These are phyloP conservation scores for Orbilia ellipsospora DNA, from an alignment of 2,329 filamentous ascomycete genomes.

Conservation along the genomic window DNA sequence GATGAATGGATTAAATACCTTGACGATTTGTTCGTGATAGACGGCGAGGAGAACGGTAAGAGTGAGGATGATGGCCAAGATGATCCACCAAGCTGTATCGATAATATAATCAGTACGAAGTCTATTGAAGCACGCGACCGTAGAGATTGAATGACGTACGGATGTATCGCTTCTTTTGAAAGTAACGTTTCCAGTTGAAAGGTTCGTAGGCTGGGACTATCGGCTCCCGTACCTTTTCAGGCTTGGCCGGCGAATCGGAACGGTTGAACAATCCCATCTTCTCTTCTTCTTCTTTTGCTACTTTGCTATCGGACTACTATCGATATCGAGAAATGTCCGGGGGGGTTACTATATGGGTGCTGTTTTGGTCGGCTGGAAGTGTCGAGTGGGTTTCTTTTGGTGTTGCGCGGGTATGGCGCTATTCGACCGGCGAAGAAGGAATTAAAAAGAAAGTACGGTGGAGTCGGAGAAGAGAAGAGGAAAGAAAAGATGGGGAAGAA, in stretches of 20 bases:
- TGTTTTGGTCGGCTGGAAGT: neutral
- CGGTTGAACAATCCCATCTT: slow-evolving; percentile 32
- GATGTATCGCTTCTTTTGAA: slow-evolving; percentile 44
- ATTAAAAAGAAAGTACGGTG: too few species aligned
- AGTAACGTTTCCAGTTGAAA: slow-evolving; percentile 52
- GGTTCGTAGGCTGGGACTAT: slow-evolving; percentile 42
- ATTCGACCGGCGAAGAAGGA: neutral
- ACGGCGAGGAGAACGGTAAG: slow-evolving; percentile 60
- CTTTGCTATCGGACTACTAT: neutral
- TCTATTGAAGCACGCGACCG: neutral
- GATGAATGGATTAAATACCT: neutral
- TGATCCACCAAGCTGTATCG: slow-evolving; percentile 56
- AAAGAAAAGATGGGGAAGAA: neutral
- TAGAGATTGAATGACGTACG: slow-evolving; percentile 26
- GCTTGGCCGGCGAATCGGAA: slow-evolving; percentile 15
- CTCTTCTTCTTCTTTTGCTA: neutral
- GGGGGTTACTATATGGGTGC: neutral
- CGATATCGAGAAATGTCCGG: too few species aligned
- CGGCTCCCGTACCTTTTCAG: slow-evolving; percentile 19
- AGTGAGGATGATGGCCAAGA: slow-evolving; percentile 60
- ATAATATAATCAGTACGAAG: slow-evolving; percentile 9
- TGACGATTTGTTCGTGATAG: slow-evolving; percentile 21
- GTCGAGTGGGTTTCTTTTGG: neutral
- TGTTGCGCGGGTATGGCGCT: neutral
- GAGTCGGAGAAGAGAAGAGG: neutral